Base-by-base conservation (phyloP, 805 yeast genomes). In the Clavispora phyllophila region DNA sequence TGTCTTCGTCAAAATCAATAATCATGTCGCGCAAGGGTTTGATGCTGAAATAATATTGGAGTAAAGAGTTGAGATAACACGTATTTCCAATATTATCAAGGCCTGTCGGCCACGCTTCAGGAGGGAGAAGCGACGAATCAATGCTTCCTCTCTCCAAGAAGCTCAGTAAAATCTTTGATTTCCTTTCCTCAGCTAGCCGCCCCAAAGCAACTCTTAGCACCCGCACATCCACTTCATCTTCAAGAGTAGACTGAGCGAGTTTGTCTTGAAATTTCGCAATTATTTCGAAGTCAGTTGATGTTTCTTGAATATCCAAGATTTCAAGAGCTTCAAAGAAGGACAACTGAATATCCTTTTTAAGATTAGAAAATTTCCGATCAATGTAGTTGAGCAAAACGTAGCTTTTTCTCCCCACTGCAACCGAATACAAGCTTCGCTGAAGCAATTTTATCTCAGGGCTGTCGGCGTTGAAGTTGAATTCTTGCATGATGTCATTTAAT, bases 1-100 rank as follows among this genome's bases (percentile, higher is more conserved):
- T 45, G 43, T 32, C 51, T 17, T 41, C 37, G 36, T 77, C 70
- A 52, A 85, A 89, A 2, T 68, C 53, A 41, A 86, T 52, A 15
- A 88, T 73, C 46, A 75, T 73, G 3, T 83, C 78, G 44, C 97
- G 73, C 31, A 93, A 67, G 0, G 96, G 97, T 43, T 79, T 78
- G 36, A 93, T 78, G 6, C 88, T 84, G 66, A 89, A 93, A 61
- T 88, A 91, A 56, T 84, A 91, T 58, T 91, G 99, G 33, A 91
- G 66, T 38, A 93, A 69, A 0, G 98, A 91, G 60, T 93, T 91
- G 61, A 93, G 70, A 40, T 56, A 56, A 62, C 99, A 93, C 0
- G 99, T 91, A 59, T 93, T 93, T 19, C 99, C 99, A 48, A 89
- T 90, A 58, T 93, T 93, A 62, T 84, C 87, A 56, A 93, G 72